phyloP scores from a whole-genome alignment of 2,329 filamentous ascomycete genomes.

The Trichoderma asperellum region DNA sequence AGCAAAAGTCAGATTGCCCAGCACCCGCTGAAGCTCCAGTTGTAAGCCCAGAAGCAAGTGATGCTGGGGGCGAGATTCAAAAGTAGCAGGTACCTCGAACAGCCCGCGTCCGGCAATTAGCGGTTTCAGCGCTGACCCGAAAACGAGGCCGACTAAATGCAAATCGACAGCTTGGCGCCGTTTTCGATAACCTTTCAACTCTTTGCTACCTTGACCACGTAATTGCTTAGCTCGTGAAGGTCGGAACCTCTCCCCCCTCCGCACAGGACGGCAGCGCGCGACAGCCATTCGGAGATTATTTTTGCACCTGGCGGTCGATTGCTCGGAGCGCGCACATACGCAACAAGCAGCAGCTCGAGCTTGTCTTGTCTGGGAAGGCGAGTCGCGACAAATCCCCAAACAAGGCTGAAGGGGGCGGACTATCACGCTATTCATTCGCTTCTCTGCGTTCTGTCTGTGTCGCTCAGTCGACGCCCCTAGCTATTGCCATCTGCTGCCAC shows the following conservation, averaged over 20 bases:
- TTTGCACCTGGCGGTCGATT: not conserved
- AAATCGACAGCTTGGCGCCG: constrained; percentile 4
- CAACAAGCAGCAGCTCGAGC: not conserved
- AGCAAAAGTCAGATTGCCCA: not conserved
- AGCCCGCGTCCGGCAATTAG: constrained; percentile 6
- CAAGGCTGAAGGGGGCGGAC: not conserved
- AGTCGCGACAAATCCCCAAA: not conserved
- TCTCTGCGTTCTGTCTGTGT: too few species aligned
- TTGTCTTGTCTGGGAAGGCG: not conserved
- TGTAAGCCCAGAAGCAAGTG: too few species aligned
- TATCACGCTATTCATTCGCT: not conserved
- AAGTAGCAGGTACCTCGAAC: constrained; percentile 1
- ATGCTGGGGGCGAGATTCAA: too few species aligned
- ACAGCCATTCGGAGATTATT: not conserved
- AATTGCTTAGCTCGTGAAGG: constrained; percentile 1
- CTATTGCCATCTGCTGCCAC: not conserved
- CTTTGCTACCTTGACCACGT: not conserved
- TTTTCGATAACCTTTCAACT: not conserved
- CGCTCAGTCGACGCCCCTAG: not conserved
- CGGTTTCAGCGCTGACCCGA: not conserved
- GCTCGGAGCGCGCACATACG: not conserved
- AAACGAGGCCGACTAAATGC: not conserved
- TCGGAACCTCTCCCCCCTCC: not conserved
- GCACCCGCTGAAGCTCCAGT: not conserved
- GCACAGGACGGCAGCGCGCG: not conserved